Conservation (phyloP, 192 early-diverging fungal genomes). For the Coemansia sp. region DNA sequence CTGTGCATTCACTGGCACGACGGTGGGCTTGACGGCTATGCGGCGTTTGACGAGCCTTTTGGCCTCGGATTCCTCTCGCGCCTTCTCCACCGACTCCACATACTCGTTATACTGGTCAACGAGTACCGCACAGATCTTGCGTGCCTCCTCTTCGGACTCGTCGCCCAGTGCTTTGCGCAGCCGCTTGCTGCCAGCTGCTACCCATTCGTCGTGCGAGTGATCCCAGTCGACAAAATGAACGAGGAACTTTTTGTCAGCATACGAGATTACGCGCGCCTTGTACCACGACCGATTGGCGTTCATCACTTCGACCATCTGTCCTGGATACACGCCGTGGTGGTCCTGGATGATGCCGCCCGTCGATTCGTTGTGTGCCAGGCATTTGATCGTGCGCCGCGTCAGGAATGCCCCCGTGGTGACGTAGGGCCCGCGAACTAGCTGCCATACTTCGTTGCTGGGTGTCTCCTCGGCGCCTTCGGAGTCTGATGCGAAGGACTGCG, state of each 20-base stretch:
- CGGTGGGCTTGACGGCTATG: neutral
- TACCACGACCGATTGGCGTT: constrained; percentile 55
- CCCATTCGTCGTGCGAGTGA: constrained; percentile 55
- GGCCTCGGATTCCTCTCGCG: constrained; percentile 4
- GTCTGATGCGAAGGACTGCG: constrained; percentile 11
- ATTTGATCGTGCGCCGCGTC: constrained; percentile 47
- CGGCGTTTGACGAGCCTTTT: constrained; percentile 12
- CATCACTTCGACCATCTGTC: constrained; percentile 52
- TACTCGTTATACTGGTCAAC: constrained; percentile 50
- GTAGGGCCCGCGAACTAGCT: constrained; percentile 35
- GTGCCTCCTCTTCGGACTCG: constrained; percentile 47
- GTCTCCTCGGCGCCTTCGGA: neutral
- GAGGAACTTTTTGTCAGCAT: constrained; percentile 45
- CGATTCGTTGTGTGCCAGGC: constrained; percentile 48
- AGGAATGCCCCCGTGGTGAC: constrained; percentile 56
- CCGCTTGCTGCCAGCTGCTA: constrained; percentile 47
- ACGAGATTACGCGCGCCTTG: constrained; percentile 45
- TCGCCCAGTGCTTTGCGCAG: constrained; percentile 15
- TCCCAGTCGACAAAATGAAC: constrained; percentile 45
- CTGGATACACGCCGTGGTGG: constrained; percentile 52
- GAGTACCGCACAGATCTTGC: constrained; percentile 36
- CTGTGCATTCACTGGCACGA: constrained; percentile 14
- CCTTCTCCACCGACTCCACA: constrained; percentile 32
- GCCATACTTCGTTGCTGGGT: constrained; percentile 31
- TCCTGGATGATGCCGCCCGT: constrained; percentile 54